Evolutionary conservation across 306 rosid genomes (phyloP), one percentile per base, ranked within the genome.

Genomic region (Glycine latifolia): DNA sequence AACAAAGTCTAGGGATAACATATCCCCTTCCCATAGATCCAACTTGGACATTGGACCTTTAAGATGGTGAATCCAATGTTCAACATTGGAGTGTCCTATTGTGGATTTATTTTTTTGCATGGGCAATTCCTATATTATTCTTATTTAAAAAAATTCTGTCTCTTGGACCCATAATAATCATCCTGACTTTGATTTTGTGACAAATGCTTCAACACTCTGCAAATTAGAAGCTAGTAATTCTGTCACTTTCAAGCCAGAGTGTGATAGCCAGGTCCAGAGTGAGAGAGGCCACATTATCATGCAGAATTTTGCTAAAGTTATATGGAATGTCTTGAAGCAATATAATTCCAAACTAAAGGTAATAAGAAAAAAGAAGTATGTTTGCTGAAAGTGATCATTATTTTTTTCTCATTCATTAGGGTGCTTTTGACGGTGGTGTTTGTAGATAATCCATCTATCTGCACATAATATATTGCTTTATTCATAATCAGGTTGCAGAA

Each of bases 251-350:
- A 84, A 87, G 71, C 70, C 52, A 1, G 86, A 52, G 72, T 15
- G 55, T 56, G 81, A 54, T 58, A 82, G 79, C 16, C 71, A 70
- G 43, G 58, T 65, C 65, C 65, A 7, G 71, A 85, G 20, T 61
- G 94, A 90, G 59, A 90, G 97, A 87, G 89, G 70, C 82, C 84
- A 87, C 65, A 75, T 78, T 67, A 92, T 95, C 58, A 83, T 88
- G 92, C 92, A 86, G 76, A 88, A 83, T 83, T 87, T 95, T 76
- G 82, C 95, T 52, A 91, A 83, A 88, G 89, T 89, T 70, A 13
- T 95, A 70, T 92, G 97, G 97, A 86, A 80, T 75, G 79, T 80
- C 60, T 76, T 92, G 88, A 92, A 91, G 88, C 84, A 91, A 82
- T 87, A 84, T 66, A 90, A 84, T 58, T 82, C 89, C 73, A 88